Evolutionary conservation across 495 filamentous ascomycete species (phyloP).

Genomic region (Neurospora tetraspora): DNA sequence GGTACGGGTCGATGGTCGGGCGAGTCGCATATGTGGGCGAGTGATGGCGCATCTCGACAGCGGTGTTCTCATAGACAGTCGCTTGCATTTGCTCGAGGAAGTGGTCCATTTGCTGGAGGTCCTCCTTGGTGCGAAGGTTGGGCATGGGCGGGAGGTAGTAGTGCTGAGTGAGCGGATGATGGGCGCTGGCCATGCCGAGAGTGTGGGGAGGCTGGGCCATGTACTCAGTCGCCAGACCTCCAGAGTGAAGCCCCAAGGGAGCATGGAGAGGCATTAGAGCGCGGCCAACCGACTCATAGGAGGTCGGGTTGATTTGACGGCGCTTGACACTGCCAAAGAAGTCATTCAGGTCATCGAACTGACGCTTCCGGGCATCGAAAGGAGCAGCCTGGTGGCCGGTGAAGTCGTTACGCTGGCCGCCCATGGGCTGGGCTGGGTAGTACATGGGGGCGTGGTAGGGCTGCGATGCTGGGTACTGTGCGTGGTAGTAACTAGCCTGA

Average conservation of each 20-base stretch:
- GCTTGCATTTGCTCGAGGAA: conserved; percentile 90
- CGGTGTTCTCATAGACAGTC: conserved; percentile 83
- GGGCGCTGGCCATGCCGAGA: conserved; percentile 32
- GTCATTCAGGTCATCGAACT: conserved; percentile 79
- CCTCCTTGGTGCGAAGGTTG: conserved; percentile 83
- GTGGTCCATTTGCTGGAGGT: conserved; percentile 82
- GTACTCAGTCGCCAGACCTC: conserved; percentile 55
- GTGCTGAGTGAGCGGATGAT: conserved; percentile 49
- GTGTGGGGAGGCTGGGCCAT: conserved; percentile 46
- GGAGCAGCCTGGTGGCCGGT: conserved; percentile 41
- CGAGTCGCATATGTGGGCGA: conserved; percentile 54
- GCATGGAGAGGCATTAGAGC: conserved; percentile 65
- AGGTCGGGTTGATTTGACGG: conserved; percentile 73
- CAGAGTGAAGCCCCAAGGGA: conserved; percentile 53
- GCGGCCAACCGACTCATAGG: conserved; percentile 72
- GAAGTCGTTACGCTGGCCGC: conserved; percentile 31
- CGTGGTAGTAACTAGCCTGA: conserved; percentile 43
- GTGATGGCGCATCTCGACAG: conserved; percentile 54
- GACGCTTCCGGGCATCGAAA: conserved; percentile 66
- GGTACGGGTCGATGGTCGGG: conserved; percentile 32
- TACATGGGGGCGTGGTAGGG: conserved; percentile 48
- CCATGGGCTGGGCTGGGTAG: conserved; percentile 49
- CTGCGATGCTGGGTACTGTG: conserved; percentile 49
- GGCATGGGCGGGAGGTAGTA: conserved; percentile 78
- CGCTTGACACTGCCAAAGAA: conserved; percentile 91